Evolutionary conservation across 441 rosid species (phyloP).

Genomic region (Gossypium schwendimanii): DNA sequence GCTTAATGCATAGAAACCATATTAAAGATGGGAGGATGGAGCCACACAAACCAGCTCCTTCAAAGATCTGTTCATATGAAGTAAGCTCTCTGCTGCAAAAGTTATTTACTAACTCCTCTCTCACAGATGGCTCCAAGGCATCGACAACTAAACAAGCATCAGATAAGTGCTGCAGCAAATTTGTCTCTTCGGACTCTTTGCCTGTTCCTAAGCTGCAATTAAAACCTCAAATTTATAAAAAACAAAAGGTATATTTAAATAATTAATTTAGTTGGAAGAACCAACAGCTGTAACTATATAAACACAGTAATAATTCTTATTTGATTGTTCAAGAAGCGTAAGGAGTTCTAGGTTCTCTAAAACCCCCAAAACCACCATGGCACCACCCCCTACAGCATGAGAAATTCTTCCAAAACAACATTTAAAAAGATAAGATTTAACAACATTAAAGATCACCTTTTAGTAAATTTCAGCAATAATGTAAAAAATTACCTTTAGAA

Average conservation of each 20-base stretch:
- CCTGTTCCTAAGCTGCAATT: constrained; percentile 95
- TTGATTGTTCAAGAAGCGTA: not conserved
- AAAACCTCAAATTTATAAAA: constrained; percentile 20
- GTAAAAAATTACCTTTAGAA: not conserved
- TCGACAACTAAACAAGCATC: constrained; percentile 98
- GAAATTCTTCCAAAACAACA: not conserved
- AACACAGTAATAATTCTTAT: not conserved
- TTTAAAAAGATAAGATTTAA: not conserved
- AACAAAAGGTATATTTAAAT: not conserved
- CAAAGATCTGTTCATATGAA: constrained; percentile 95
- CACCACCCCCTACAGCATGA: constrained; percentile 2
- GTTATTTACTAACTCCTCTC: constrained; percentile 96
- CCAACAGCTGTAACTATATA: not conserved
- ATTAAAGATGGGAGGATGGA: constrained; percentile 12
- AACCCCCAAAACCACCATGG: not conserved
- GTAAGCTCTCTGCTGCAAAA: constrained; percentile 97
- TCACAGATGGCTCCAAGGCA: constrained; percentile 97
- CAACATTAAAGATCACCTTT: not conserved
- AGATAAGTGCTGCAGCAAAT: constrained; percentile 83
- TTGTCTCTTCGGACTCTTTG: constrained; percentile 85
- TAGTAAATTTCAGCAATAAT: not conserved
- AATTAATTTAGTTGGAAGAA: not conserved
- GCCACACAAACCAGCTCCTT: constrained; percentile 86
- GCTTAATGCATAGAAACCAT: constrained; percentile 2
- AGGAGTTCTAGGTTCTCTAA: constrained; percentile 1